phyloP scores from a whole-genome alignment of 2,329 filamentous ascomycete genomes.

The Aspergillus ochraceus region DNA sequence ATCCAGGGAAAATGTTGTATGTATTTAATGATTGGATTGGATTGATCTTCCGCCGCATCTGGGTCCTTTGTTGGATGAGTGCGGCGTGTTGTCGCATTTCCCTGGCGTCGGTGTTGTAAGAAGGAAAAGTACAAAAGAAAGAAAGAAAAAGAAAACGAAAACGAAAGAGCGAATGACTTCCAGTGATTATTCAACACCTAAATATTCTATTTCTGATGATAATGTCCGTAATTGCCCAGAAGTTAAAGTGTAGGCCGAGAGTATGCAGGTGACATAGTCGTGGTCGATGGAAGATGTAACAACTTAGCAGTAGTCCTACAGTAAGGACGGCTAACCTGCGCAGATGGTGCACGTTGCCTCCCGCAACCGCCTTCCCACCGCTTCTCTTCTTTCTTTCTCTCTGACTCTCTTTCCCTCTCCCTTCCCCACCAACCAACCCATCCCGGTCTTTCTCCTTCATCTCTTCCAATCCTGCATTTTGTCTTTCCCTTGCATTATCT shows the following conservation, averaged over 20 bases:
- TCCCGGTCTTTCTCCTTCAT: conserved; percentile 11
- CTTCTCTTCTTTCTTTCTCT: conserved; percentile 26
- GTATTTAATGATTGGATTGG: background rate
- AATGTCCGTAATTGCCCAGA: background rate
- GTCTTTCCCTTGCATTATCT: conserved; percentile 13
- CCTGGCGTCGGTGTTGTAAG: conserved; percentile 22
- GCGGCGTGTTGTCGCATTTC: conserved; percentile 10
- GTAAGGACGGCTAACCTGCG: background rate
- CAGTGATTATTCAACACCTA: too few species aligned
- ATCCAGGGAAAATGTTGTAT: background rate
- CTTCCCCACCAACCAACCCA: conserved; percentile 15
- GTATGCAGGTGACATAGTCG: background rate
- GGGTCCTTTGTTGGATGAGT: conserved; percentile 7
- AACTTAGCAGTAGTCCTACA: too few species aligned
- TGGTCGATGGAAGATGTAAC: background rate
- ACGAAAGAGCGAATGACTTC: background rate
- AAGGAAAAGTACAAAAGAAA: background rate
- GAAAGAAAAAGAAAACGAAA: too few species aligned
- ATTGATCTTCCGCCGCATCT: background rate
- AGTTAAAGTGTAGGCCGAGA: too few species aligned
- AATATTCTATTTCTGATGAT: too few species aligned
- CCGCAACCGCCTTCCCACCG: conserved; percentile 38
- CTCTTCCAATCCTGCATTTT: conserved; percentile 12
- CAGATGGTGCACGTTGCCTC: conserved; percentile 31
- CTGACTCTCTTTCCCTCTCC: conserved; percentile 6